A percentile compares a stretch with the other conserved stretches of the same genome.
These are phyloP conservation scores for Crassisporium funariophilum DNA, from an alignment of 768 basidiomycete species.

Conservation along the genomic window DNA sequence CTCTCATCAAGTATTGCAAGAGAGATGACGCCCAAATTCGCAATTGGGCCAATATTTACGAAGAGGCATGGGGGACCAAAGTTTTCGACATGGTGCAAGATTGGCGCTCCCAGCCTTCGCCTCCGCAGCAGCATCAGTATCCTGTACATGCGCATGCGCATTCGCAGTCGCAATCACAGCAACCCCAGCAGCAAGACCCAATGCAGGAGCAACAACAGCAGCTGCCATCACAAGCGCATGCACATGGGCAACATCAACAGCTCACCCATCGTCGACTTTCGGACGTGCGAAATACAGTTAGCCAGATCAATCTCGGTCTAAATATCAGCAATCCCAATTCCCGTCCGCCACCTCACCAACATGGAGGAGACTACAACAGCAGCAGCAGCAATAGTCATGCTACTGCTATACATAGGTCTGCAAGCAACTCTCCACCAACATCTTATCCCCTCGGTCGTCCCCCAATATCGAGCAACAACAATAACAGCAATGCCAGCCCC, in stretches of 20 bases:
- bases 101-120: slow-evolving; percentile 40
- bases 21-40: slow-evolving; percentile 56
- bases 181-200: slow-evolving; percentile 18
- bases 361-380: slow-evolving; percentile 23
- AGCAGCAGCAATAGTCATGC: slow-evolving; percentile 18
- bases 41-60: slow-evolving; percentile 64
- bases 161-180: slow-evolving; percentile 18
- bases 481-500: slow-evolving; percentile 9
- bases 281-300: slow-evolving; percentile 31
- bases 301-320: slow-evolving; percentile 11
- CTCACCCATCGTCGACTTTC: slow-evolving; percentile 31
- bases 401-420: slow-evolving; percentile 21
- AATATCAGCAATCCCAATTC: slow-evolving; percentile 20
- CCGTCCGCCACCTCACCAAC: slow-evolving; percentile 33
- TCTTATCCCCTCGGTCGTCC: slow-evolving; percentile 24
- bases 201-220: slow-evolving; percentile 17
- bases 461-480: slow-evolving; percentile 13
- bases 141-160: slow-evolving; percentile 24
- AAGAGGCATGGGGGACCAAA: slow-evolving; percentile 66
- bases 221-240: slow-evolving; percentile 14
- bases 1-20: slow-evolving; percentile 65
- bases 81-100: slow-evolving; percentile 50
- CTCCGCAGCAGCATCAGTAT: slow-evolving; percentile 34
- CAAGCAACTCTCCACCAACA: slow-evolving; percentile 26
- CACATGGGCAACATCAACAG: slow-evolving; percentile 23